These are phyloP conservation scores for Fusarium tricinctum DNA, from an alignment of 2,329 filamentous ascomycete genomes.

Conservation along the genomic window DNA sequence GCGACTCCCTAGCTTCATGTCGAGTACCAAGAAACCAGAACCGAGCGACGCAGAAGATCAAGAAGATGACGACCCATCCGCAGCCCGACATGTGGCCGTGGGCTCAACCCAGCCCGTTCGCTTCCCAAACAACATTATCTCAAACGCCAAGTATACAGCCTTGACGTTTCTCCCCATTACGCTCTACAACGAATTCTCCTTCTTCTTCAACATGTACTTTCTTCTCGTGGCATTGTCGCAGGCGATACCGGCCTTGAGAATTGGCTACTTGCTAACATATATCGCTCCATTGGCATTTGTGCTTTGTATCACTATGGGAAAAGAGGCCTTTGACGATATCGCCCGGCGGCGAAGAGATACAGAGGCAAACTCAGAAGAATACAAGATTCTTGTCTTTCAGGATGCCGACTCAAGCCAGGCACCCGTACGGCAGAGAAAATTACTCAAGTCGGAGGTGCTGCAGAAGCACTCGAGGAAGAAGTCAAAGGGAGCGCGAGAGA, in stretches of 20 bases:
- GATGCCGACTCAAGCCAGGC: constrained; percentile 62
- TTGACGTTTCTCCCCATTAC: constrained; percentile 95
- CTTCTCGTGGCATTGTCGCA: constrained; percentile 94
- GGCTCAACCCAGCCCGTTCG: constrained; percentile 79
- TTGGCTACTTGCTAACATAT: constrained; percentile 95
- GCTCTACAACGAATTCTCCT: constrained; percentile 98
- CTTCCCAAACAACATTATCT: constrained; percentile 92
- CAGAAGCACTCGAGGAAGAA: constrained; percentile 52
- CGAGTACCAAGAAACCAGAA: constrained; percentile 54
- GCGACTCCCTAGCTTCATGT: constrained; percentile 77
- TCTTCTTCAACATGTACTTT: constrained; percentile 99
- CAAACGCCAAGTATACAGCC: constrained; percentile 97
- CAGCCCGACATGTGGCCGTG: constrained; percentile 81
- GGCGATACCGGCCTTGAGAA: constrained; percentile 87
- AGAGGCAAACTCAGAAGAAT: constrained; percentile 94
- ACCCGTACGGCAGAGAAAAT: constrained; percentile 56
- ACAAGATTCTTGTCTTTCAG: constrained; percentile 81
- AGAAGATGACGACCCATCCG: constrained; percentile 72
- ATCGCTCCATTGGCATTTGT: constrained; percentile 94
- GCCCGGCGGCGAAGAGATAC: constrained; percentile 86
- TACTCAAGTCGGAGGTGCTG: constrained; percentile 61
- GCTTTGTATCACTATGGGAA: constrained; percentile 90
- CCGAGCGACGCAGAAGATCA: constrained; percentile 63
- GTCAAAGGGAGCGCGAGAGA: constrained; percentile 51
- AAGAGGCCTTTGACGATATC: constrained; percentile 96